phyloP scores from a whole-genome alignment of 192 early-diverging fungal species.

The Coemansia furcata region DNA sequence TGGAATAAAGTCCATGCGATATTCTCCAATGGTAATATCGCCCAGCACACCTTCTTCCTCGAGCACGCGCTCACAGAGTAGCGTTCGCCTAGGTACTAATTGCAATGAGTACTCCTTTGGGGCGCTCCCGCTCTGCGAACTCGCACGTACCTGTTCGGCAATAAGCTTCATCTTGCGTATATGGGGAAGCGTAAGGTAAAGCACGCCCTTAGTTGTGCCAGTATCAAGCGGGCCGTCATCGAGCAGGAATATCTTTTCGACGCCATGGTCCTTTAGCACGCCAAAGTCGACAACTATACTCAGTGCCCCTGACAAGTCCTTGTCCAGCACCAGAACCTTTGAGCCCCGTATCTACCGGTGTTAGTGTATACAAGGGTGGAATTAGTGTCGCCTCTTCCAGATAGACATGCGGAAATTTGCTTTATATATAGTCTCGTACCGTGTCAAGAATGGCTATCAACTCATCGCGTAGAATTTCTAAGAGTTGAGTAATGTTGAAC shows the following conservation, averaged over 20 bases:
- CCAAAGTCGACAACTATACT: constrained; percentile 86
- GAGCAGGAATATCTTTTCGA: constrained; percentile 90
- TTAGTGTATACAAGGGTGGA: background rate
- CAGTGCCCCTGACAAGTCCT: constrained; percentile 75
- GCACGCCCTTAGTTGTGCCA: constrained; percentile 64
- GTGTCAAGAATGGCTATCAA: constrained; percentile 49
- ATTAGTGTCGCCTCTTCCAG: background rate
- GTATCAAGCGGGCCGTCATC: constrained; percentile 63
- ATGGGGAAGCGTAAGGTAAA: constrained; percentile 84
- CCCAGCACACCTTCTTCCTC: constrained; percentile 93
- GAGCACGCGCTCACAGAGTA: constrained; percentile 89
- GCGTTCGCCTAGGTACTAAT: constrained; percentile 85
- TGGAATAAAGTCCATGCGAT: constrained; percentile 85
- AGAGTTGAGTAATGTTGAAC: constrained; percentile 31
- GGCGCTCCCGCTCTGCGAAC: constrained; percentile 6
- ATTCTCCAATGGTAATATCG: constrained; percentile 82
- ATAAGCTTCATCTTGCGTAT: constrained; percentile 79
- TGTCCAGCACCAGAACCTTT: constrained; percentile 89
- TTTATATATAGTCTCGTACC: constrained; percentile 8
- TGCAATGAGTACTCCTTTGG: constrained; percentile 66
- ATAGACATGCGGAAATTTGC: background rate
- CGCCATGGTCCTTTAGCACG: constrained; percentile 92
- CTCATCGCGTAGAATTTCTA: constrained; percentile 43
- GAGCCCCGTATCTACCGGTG: constrained; percentile 77
- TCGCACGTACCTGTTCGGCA: constrained; percentile 55